These are phyloP conservation scores for Phialophora verrucosa DNA, from an alignment of 2,329 filamentous ascomycete species.

Conservation along the genomic window DNA sequence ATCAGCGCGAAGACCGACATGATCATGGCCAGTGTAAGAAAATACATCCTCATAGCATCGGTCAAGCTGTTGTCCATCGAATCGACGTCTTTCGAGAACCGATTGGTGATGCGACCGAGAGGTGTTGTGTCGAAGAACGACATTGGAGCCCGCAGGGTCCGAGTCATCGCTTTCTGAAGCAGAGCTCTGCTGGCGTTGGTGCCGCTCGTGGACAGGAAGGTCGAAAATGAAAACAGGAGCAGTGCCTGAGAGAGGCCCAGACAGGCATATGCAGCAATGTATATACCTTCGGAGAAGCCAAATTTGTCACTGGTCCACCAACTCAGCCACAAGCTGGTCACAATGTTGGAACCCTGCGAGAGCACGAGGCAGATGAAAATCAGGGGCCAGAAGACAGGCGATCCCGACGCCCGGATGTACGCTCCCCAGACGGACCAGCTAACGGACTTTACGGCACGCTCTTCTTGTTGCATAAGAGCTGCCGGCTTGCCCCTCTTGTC, in stretches of 20 bases:
- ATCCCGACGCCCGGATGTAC: conserved; percentile 77
- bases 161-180: conserved; percentile 77
- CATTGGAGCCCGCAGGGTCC: conserved; percentile 74
- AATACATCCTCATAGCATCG: conserved; percentile 91
- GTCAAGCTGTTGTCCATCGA: conserved; percentile 94
- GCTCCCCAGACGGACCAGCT: conserved; percentile 78
- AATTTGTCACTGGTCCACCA: conserved; percentile 90
- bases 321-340: conserved; percentile 88
- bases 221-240: conserved; percentile 80
- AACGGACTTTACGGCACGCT: conserved; percentile 73
- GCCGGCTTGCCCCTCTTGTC: conserved; percentile 54
- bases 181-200: conserved; percentile 82
- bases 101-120: conserved; percentile 91
- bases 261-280: conserved; percentile 72
- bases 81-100: conserved; percentile 93
- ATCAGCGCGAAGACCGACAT: conserved; percentile 84
- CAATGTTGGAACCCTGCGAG: conserved; percentile 82
- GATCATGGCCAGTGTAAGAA: conserved; percentile 82
- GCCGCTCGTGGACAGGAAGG: conserved; percentile 76
- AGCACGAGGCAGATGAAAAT: conserved; percentile 70
- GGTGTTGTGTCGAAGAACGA: conserved; percentile 98
- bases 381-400: conserved; percentile 68
- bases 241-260: conserved; percentile 74
- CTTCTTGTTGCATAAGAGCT: conserved; percentile 56
- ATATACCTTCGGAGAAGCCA: conserved; percentile 67